Evolutionary conservation across 2,329 filamentous ascomycete genomes (phyloP), one percentile per base, ranked within the genome.

Genomic region (Microsporum ferrugineum): DNA sequence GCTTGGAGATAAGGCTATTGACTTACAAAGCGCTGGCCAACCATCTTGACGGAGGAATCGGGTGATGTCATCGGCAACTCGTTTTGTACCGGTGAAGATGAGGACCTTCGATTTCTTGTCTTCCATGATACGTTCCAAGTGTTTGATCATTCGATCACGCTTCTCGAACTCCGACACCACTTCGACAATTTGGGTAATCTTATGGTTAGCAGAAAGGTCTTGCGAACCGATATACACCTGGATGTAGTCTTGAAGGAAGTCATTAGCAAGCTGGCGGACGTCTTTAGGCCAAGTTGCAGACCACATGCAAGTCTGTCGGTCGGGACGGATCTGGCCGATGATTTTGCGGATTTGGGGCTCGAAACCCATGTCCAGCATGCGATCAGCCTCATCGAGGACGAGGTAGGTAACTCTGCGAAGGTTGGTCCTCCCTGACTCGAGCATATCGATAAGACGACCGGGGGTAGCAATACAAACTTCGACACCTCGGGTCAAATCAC

Each of bases 351-450:
- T 97, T 77, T 97, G 94, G 67, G 94, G 94, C 80, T 99, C 94
- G 79, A 99, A 97, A 85, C 94, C 94, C 94, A 99, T 99, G 80
- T 99, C 94, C 75, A 99, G 83, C 94, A 99, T 99, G 72, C 94
- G 92, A 79, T 99, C 94, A 74, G 94, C 94, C 81, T 99, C 94
- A 71, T 99, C 94, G 66, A 99, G 91, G 68, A 97, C 94, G 62
- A 99, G 82, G 79, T 99, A 99, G 61, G 94, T 99, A 65, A 97
- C 91, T 75, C 94, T 91, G 67, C 92, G 92, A 65, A 99, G 85
- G 80, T 99, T 97, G 70, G 94, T 99, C 82, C 95, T 95, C 76
- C 91, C 92, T 68, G 90, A 89, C 78, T 97, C 94, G 36, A 99
- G 84, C 90, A 97, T 96, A 71, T 99, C 94, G 71, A 99, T 97